A percentile compares a stretch with the other conserved stretches of the same genome.
These are phyloP conservation scores for Panaeolus papilionaceus DNA, from an alignment of 768 basidiomycete species.

Conservation along the genomic window DNA sequence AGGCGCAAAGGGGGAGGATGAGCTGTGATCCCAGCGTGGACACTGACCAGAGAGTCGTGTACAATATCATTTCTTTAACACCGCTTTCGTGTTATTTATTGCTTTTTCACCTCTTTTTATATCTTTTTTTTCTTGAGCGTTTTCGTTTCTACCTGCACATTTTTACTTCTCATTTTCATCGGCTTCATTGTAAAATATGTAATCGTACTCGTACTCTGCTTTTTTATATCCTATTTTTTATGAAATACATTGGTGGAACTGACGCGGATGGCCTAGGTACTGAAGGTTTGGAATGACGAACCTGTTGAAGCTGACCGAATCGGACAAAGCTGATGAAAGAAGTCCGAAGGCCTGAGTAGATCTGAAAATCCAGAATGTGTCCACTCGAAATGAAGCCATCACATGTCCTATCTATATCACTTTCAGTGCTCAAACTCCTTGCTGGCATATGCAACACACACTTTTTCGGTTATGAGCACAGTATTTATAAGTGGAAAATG, in stretches of 20 bases:
- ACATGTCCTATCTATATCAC: no score
- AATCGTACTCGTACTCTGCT: neutral
- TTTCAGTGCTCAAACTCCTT: no score
- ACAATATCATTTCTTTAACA: neutral
- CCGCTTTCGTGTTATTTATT: neutral
- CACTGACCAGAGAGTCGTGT: neutral
- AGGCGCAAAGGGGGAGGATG: neutral
- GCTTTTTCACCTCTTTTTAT: neutral
- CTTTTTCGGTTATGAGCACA: no score
- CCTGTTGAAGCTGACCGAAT: no score
- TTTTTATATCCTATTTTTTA: neutral
- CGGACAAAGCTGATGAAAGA: no score
- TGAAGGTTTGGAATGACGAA: no score
- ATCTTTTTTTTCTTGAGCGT: neutral
- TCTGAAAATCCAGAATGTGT: no score
- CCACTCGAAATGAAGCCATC: no score
- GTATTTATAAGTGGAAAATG: no score
- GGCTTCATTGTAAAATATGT: neutral
- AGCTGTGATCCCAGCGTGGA: neutral
- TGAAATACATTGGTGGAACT: neutral
- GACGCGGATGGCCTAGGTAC: no score
- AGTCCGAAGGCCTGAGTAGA: no score
- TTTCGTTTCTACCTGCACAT: neutral
- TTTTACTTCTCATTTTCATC: neutral
- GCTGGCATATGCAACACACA: no score